These are phyloP conservation scores for Boletus smithii DNA, from an alignment of 1,284 basidiomycete species.

Conservation along the genomic window DNA sequence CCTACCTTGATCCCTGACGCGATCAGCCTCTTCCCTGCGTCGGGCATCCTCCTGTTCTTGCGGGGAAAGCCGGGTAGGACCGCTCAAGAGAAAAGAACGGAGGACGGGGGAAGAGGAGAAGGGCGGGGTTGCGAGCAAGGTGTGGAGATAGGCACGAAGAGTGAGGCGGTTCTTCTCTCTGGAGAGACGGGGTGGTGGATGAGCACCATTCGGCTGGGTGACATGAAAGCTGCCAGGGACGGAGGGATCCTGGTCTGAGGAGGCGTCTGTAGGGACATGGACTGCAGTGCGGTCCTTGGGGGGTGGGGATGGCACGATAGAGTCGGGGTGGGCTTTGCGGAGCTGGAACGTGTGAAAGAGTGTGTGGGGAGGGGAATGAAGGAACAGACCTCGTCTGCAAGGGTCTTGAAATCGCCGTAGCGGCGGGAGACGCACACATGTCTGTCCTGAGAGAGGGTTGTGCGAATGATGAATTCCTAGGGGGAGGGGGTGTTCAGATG, in stretches of 20 bases:
- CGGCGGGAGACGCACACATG: constrained; percentile 90
- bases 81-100: constrained; percentile 80
- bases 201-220: background rate
- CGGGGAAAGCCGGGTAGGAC: constrained; percentile 66
- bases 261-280: constrained; percentile 36
- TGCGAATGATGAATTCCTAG: constrained; percentile 93
- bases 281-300: constrained; percentile 82
- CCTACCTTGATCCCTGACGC: constrained; percentile 84
- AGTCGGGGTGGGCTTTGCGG: constrained; percentile 77
- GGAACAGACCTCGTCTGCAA: constrained; percentile 72
- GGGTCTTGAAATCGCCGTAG: constrained; percentile 91
- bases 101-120: constrained; percentile 85
- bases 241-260: constrained; percentile 6
- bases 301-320: constrained; percentile 76
- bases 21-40: constrained; percentile 85
- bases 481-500: constrained; percentile 6
- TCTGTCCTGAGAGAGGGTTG: constrained; percentile 64
- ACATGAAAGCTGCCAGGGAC: constrained; percentile 8
- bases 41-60: constrained; percentile 81
- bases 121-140: constrained; percentile 69
- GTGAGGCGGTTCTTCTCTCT: constrained; percentile 96
- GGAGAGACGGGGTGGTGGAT: constrained; percentile 48
- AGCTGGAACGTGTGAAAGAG: constrained; percentile 49
- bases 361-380: background rate
- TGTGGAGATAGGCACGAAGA: constrained; percentile 86